Evolutionary conservation across 2,329 filamentous ascomycete species (phyloP).

Genomic region (Neofusicoccum umdonicola): DNA sequence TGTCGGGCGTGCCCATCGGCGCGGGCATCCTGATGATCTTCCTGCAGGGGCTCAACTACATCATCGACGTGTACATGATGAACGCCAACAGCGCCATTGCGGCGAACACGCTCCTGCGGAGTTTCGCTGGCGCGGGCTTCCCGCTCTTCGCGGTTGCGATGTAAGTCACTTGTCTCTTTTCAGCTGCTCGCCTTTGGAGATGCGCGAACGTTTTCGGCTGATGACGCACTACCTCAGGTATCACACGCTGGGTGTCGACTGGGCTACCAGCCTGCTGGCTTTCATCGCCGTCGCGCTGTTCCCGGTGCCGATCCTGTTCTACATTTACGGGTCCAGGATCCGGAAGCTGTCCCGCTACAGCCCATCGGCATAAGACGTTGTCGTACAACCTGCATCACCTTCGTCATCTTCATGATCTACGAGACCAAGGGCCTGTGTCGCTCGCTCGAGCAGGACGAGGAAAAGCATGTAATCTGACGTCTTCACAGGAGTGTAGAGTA

Average conservation of each 20-base stretch:
- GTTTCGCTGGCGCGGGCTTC: slow-evolving; percentile 24
- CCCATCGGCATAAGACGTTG: neutral
- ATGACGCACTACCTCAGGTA: slow-evolving; percentile 24
- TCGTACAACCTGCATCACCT: too few species aligned
- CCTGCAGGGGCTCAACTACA: slow-evolving; percentile 45
- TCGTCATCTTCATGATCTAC: too few species aligned
- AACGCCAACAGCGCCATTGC: slow-evolving; percentile 31
- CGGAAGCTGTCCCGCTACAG: slow-evolving; percentile 20
- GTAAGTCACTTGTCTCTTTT: slow-evolving; percentile 17
- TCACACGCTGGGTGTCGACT: slow-evolving; percentile 32
- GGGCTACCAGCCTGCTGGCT: slow-evolving; percentile 33
- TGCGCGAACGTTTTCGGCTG: neutral
- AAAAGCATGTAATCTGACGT: too few species aligned
- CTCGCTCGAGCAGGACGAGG: too few species aligned
- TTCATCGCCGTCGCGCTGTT: slow-evolving; percentile 34
- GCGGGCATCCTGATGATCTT: slow-evolving; percentile 47
- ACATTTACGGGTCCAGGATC: slow-evolving; percentile 34
- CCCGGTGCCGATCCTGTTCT: slow-evolving; percentile 37
- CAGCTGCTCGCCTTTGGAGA: neutral
- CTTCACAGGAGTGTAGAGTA: too few species aligned
- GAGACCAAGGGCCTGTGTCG: too few species aligned
- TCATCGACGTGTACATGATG: slow-evolving; percentile 46
- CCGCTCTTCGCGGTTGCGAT: slow-evolving; percentile 23
- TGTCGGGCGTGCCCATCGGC: slow-evolving; percentile 43
- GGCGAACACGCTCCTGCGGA: slow-evolving; percentile 25